Conservation (phyloP, 192 early-diverging fungal species). For the Gonapodya sp. region DNA sequence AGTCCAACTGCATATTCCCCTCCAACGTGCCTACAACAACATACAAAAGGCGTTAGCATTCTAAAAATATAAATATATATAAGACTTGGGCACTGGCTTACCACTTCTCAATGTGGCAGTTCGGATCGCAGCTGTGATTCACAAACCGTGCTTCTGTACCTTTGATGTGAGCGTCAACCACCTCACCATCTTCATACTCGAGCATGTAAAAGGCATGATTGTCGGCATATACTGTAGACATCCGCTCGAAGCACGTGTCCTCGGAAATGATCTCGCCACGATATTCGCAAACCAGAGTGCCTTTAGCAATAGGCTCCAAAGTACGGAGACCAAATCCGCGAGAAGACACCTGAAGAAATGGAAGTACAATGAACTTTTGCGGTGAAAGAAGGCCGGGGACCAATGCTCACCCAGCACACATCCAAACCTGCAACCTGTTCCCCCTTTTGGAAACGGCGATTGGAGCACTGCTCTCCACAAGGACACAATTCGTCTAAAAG, state of each 20-base stretch:
- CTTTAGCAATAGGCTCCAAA: conserved; percentile 34
- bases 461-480: conserved; percentile 56
- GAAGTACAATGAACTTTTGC: not conserved
- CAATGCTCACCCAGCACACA: conserved; percentile 49
- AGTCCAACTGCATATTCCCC: conserved; percentile 67
- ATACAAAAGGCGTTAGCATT: not conserved
- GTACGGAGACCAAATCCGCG: conserved; percentile 67
- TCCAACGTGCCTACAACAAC: conserved; percentile 35
- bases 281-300: conserved; percentile 65
- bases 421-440: conserved; percentile 40
- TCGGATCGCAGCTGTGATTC: conserved; percentile 77
- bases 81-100: conserved; percentile 22
- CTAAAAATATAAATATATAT: not conserved
- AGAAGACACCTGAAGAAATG: conserved; percentile 34
- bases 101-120: conserved; percentile 88
- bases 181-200: conserved; percentile 60
- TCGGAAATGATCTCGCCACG: conserved; percentile 71
- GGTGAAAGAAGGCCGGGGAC: conserved; percentile 4
- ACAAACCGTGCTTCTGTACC: conserved; percentile 76
- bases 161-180: conserved; percentile 67
- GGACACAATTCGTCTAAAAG: conserved; percentile 40
- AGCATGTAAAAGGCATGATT: conserved; percentile 69
- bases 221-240: conserved; percentile 56
- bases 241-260: conserved; percentile 54
- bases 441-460: conserved; percentile 60